These are phyloP conservation scores for Citrus unshiu DNA, from an alignment of 345 rosid species.

Conservation along the genomic window DNA sequence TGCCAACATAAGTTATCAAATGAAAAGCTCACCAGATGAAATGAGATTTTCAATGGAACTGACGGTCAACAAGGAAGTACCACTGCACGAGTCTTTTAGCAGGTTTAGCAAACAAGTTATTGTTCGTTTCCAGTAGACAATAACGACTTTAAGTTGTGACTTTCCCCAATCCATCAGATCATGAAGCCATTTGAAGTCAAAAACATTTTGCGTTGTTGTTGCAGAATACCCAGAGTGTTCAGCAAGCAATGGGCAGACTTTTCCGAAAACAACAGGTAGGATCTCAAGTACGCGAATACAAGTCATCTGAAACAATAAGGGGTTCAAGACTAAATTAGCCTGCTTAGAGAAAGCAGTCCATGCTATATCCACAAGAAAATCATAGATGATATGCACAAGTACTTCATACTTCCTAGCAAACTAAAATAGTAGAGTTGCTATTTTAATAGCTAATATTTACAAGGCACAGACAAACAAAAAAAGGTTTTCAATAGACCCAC, in stretches of 20 bases:
- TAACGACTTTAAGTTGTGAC: conserved; percentile 77
- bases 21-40: conserved; percentile 56
- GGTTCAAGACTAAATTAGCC: conserved; percentile 12
- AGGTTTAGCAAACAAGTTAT: conserved; percentile 51
- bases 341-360: conserved; percentile 1
- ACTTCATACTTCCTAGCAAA: background rate
- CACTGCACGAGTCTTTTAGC: conserved; percentile 44
- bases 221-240: conserved; percentile 31
- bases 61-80: conserved; percentile 31
- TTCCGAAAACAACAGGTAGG: conserved; percentile 66
- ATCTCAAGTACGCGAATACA: conserved; percentile 91
- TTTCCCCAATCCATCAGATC: conserved; percentile 92
- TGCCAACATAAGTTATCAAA: background rate
- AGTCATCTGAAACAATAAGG: conserved; percentile 67
- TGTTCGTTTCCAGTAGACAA: conserved; percentile 84
- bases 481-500: background rate
- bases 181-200: conserved; percentile 76
- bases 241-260: conserved; percentile 34
- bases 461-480: background rate
- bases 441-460: background rate
- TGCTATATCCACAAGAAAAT: conserved; percentile 3
- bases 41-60: conserved; percentile 54
- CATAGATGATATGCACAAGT: conserved; percentile 1
- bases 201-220: conserved; percentile 27
- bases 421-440: background rate